Percentiles rank a stretch among this genome's conserved stretches.
phyloP scores from a whole-genome alignment of 208 protist species.

The Borovskyia barvae region DNA sequence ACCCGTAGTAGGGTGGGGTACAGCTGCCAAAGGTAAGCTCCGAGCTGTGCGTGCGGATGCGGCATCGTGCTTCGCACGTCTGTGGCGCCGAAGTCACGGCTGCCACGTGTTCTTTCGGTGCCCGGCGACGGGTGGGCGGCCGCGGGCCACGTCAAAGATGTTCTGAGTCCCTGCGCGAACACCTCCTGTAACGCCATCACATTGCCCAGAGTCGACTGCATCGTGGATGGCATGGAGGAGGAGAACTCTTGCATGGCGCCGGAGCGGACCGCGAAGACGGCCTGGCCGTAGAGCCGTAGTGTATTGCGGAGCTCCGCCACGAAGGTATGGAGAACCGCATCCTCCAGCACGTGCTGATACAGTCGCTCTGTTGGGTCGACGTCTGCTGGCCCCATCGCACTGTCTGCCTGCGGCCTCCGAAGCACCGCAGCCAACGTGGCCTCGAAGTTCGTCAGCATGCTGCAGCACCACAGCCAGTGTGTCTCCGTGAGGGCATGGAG shows the following conservation, averaged over 20 bases:
- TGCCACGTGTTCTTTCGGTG: background rate
- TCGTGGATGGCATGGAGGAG: background rate
- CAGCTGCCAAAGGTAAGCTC: slow-evolving; percentile 12
- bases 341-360: slow-evolving; percentile 10
- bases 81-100: background rate
- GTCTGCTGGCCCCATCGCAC: background rate
- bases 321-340: slow-evolving; percentile 7
- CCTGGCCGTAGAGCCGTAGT: slow-evolving; percentile 8
- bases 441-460: slow-evolving; percentile 10
- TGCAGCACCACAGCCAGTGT: slow-evolving; percentile 17
- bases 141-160: no score
- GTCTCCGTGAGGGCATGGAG: slow-evolving; percentile 26
- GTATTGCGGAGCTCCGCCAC: slow-evolving; percentile 3
- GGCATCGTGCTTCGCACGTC: no score
- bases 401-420: background rate
- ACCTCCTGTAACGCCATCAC: slow-evolving; percentile 3
- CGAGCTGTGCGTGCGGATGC: background rate
- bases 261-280: slow-evolving; percentile 8
- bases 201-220: slow-evolving; percentile 16
- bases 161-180: no score
- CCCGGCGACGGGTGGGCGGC: background rate
- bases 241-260: slow-evolving; percentile 2
- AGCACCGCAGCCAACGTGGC: background rate
- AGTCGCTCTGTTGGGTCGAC: background rate
- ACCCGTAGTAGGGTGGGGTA: slow-evolving; percentile 22